Evolutionary conservation across 2,329 filamentous ascomycete species (phyloP).

Genomic region (Emergomyces africanus): DNA sequence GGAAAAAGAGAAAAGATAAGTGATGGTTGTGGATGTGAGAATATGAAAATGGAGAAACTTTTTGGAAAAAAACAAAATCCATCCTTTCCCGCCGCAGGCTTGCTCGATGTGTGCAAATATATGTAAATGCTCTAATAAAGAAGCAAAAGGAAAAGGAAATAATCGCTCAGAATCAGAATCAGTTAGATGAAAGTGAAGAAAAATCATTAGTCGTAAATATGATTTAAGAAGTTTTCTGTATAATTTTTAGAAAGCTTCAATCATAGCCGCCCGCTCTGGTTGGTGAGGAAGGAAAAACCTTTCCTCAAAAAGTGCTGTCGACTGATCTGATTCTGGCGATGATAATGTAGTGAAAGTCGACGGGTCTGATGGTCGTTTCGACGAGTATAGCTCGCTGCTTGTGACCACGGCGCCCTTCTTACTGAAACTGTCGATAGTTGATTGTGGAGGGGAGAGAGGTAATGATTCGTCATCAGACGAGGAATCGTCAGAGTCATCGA

Average conservation of each 20-base stretch:
- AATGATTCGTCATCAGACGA: constrained; percentile 59
- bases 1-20: neutral
- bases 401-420: constrained; percentile 23
- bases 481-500: constrained; percentile 47
- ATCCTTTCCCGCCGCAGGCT: neutral
- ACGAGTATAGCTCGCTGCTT: constrained; percentile 28
- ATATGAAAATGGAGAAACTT: neutral
- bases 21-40: too few relatives aligned
- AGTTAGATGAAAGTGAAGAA: neutral
- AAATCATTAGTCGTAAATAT: neutral
- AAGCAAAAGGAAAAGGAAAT: neutral
- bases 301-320: constrained; percentile 33
- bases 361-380: constrained; percentile 15
- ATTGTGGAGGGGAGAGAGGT: constrained; percentile 54
- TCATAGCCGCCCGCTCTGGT: constrained; percentile 31
- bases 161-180: constrained; percentile 1
- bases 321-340: constrained; percentile 23
- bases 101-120: neutral
- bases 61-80: neutral
- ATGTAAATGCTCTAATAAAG: neutral
- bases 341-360: constrained; percentile 7
- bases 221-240: neutral
- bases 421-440: constrained; percentile 45
- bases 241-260: constrained; percentile 36
- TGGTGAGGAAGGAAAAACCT: constrained; percentile 35